Conservation (phyloP, 2,329 filamentous ascomycete species). For the Diaporthe aspalathi region DNA sequence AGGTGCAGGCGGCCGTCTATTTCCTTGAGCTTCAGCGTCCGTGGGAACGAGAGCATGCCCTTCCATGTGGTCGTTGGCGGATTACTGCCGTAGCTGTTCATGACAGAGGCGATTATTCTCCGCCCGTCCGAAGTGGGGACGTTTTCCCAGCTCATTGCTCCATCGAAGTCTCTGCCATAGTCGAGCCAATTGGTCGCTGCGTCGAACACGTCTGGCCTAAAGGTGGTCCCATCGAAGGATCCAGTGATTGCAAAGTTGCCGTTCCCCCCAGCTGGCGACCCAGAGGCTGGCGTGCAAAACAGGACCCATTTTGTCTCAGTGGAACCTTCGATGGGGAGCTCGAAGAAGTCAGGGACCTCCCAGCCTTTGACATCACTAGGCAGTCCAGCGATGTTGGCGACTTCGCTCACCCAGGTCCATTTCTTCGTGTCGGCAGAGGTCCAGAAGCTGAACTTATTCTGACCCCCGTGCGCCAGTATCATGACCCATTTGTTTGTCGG, state of each 20-base stretch:
- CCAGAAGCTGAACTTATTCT: neutral
- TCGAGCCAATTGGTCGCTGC: neutral
- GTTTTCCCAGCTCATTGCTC: neutral
- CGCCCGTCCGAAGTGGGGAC: neutral
- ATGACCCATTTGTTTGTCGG: neutral
- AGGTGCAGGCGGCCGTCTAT: neutral
- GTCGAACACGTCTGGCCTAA: neutral
- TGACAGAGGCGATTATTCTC: neutral
- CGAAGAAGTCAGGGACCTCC: neutral
- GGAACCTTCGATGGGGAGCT: neutral
- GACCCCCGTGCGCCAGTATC: neutral
- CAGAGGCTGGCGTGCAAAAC: neutral
- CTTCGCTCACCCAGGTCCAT: conserved; percentile 3
- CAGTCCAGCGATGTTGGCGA: neutral
- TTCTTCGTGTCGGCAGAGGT: neutral
- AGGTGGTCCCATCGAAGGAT: neutral
- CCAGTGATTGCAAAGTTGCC: neutral
- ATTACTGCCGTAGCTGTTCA: neutral
- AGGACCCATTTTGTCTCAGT: conserved; percentile 1
- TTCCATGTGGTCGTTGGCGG: neutral
- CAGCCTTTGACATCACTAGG: neutral
- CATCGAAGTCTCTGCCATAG: neutral
- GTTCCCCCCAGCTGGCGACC: neutral
- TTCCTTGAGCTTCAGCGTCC: neutral
- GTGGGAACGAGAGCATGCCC: neutral